Evolutionary conservation across 1,284 basidiomycete species (phyloP).

Genomic region (Apiotrichum sp.): DNA sequence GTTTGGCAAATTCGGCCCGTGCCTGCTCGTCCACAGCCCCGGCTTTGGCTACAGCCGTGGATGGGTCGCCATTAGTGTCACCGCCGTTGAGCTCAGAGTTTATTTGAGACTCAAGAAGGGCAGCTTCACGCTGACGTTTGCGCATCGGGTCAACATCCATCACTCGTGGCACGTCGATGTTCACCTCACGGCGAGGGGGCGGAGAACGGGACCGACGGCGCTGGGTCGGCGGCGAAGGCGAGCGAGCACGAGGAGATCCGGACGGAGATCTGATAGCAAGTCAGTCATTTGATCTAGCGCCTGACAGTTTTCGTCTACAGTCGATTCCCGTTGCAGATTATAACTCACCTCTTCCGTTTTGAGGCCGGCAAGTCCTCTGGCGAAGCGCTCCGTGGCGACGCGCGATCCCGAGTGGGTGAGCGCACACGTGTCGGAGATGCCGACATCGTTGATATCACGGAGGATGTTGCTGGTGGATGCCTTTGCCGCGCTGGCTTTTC

Average conservation of each 20-base stretch:
- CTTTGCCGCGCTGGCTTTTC: neutral
- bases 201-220: constrained; percentile 38
- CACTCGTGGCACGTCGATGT: constrained; percentile 56
- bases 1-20: constrained; percentile 68
- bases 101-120: constrained; percentile 66
- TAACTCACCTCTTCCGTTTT: constrained; percentile 44
- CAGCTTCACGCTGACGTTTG: constrained; percentile 66
- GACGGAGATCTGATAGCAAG: constrained; percentile 32
- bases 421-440: no score
- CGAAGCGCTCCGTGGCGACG: constrained; percentile 3
- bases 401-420: constrained; percentile 12
- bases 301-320: neutral
- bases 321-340: neutral
- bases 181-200: constrained; percentile 12
- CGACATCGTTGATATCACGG: constrained; percentile 22
- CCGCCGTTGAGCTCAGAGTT: constrained; percentile 48
- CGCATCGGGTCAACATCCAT: constrained; percentile 71
- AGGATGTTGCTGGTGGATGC: neutral
- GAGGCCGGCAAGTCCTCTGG: constrained; percentile 14
- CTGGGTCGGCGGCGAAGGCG: constrained; percentile 42
- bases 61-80: constrained; percentile 41
- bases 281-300: neutral
- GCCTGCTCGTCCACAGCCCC: constrained; percentile 54
- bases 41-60: constrained; percentile 41
- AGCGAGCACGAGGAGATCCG: constrained; percentile 37